These are phyloP conservation scores for Colletotrichum lentis DNA, from an alignment of 2,329 filamentous ascomycete species.

Conservation along the genomic window DNA sequence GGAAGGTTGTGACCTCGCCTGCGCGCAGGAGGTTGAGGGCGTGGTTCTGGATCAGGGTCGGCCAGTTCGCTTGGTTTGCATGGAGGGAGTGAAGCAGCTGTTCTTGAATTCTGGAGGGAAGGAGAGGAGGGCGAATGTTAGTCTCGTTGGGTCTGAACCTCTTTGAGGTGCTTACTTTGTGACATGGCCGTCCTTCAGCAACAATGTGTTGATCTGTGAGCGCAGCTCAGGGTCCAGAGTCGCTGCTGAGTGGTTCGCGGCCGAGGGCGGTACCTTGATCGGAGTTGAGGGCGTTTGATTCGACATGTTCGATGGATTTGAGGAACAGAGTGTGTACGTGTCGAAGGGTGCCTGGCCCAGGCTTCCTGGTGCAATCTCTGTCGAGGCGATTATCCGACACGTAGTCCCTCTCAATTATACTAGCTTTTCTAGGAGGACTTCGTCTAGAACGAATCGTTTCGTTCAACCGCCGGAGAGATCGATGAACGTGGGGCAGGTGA, in stretches of 20 bases:
- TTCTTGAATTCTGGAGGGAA: slow-evolving; percentile 65
- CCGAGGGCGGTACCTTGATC: slow-evolving; percentile 67
- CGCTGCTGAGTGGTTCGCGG: slow-evolving; percentile 66
- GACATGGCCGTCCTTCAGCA: slow-evolving; percentile 67
- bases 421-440: background rate
- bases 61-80: slow-evolving; percentile 68
- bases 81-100: slow-evolving; percentile 69
- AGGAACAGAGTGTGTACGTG: slow-evolving; percentile 7
- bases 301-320: slow-evolving; percentile 49
- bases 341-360: background rate
- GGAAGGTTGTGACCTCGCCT: slow-evolving; percentile 67
- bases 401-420: background rate
- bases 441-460: background rate
- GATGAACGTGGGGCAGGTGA: background rate
- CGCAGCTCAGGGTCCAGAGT: slow-evolving; percentile 69
- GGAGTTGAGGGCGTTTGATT: slow-evolving; percentile 60
- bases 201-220: slow-evolving; percentile 67
- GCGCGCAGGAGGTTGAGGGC: slow-evolving; percentile 68
- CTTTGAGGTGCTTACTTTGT: slow-evolving; percentile 56
- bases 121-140: slow-evolving; percentile 2
- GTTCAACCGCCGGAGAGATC: background rate
- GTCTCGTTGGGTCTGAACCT: background rate
- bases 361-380: background rate
- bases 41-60: slow-evolving; percentile 66
- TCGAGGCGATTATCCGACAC: background rate